A percentile compares a stretch with the other conserved stretches of the same genome.
Conservation (phyloP, 306 rosid genomes). For the Sphenostylis stenocarpa region DNA sequence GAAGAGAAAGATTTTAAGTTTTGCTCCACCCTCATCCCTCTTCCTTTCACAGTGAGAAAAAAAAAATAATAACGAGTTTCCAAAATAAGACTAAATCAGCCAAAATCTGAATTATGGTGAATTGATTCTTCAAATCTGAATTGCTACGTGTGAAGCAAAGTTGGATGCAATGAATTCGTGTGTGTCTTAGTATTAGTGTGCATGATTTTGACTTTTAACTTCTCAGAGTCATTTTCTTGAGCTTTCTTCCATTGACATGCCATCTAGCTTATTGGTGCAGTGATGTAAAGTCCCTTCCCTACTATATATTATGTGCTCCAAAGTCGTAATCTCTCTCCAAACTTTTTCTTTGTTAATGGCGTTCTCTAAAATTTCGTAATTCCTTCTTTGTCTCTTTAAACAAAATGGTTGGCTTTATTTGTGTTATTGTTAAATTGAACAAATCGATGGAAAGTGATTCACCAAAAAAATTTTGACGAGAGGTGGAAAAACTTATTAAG, state of each 20-base stretch:
- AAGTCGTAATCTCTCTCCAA: neutral
- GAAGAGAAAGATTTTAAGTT: too few relatives aligned
- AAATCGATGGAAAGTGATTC: neutral
- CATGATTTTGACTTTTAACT: neutral
- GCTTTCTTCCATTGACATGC: neutral
- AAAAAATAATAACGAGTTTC: too few relatives aligned
- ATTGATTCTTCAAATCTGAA: neutral
- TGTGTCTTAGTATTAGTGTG: neutral
- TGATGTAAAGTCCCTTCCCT: neutral
- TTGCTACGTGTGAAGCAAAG: neutral
- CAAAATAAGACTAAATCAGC: neutral
- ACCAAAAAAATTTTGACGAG: neutral
- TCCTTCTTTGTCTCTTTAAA: constrained; percentile 1
- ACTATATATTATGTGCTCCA: neutral
- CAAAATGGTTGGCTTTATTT: neutral
- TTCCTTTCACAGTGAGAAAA: too few relatives aligned
- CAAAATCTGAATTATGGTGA: constrained; percentile 10
- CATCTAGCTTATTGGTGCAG: neutral
- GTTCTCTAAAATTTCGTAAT: neutral
- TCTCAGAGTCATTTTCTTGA: neutral
- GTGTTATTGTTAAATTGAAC: neutral
- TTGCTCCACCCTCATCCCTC: too few relatives aligned
- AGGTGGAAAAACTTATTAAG: neutral
- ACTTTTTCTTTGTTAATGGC: neutral
- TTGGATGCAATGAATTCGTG: neutral